These are phyloP conservation scores for Pontederia crassipes DNA, from an alignment of 176 grass and related monocot genomes.

Conservation along the genomic window DNA sequence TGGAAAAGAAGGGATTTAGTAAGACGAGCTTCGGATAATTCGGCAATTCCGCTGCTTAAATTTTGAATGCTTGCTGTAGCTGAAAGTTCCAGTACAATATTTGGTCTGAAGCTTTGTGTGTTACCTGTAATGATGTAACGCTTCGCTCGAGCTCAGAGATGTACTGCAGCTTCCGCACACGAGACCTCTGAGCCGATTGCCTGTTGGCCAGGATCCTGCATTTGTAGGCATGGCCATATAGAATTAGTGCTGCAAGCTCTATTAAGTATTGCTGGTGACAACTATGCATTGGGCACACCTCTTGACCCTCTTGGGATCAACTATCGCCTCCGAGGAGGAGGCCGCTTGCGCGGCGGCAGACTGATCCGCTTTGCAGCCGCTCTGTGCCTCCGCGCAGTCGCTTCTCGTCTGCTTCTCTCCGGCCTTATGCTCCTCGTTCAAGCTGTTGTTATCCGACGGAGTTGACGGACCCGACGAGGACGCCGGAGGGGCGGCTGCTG, in stretches of 20 bases:
- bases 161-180: constrained; percentile 90
- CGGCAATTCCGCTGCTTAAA: too few relatives aligned
- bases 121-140: constrained; percentile 67
- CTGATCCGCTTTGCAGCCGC: constrained; percentile 30
- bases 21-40: background rate
- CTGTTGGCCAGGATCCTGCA: constrained; percentile 76
- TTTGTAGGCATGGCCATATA: background rate
- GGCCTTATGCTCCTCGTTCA: constrained; percentile 34
- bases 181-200: constrained; percentile 84
- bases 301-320: constrained; percentile 74
- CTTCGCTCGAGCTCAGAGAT: constrained; percentile 83
- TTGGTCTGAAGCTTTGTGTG: too few relatives aligned
- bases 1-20: background rate
- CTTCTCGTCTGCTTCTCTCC: constrained; percentile 5
- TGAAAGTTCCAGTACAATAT: too few relatives aligned
- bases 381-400: constrained; percentile 52
- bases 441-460: constrained; percentile 61
- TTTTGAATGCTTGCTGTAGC: too few relatives aligned
- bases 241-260: constrained; percentile 8
- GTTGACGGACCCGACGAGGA: constrained; percentile 28
- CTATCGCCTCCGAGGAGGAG: background rate
- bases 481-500: background rate
- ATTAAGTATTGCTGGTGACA: background rate
- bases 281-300: constrained; percentile 24
- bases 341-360: constrained; percentile 15